A percentile compares a stretch with the other conserved stretches of the same genome.
Conservation (phyloP, 2,329 filamentous ascomycete genomes). For the Tolypocladium cylindrosporum region DNA sequence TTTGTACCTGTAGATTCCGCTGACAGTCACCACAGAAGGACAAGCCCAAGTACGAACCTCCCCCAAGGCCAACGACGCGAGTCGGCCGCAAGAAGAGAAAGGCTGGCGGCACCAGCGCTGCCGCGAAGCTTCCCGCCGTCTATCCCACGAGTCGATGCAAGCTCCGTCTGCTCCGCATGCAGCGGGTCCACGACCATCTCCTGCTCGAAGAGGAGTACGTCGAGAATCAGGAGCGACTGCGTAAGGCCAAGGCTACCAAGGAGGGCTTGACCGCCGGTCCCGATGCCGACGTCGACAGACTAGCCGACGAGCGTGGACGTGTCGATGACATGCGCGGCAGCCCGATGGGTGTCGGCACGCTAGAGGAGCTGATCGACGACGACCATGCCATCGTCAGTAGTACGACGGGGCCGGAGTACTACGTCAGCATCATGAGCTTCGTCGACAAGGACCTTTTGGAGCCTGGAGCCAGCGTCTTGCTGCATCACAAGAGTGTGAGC, state of each 20-base stretch:
- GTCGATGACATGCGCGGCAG: constrained; percentile 98
- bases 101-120: constrained; percentile 82
- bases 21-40: constrained; percentile 62
- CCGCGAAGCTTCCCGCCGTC: constrained; percentile 87
- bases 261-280: constrained; percentile 57
- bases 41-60: constrained; percentile 99
- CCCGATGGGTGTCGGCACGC: constrained; percentile 94
- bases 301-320: constrained; percentile 87
- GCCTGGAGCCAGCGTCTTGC: constrained; percentile 85
- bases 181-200: constrained; percentile 94
- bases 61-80: constrained; percentile 90
- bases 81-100: constrained; percentile 99
- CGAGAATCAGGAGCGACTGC: constrained; percentile 92
- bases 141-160: constrained; percentile 97
- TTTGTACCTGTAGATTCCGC: not conserved
- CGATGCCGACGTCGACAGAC: constrained; percentile 67
- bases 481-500: constrained; percentile 96
- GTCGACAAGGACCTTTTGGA: constrained; percentile 98
- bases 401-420: constrained; percentile 95
- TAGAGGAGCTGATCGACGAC: constrained; percentile 98
- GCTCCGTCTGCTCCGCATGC: constrained; percentile 92
- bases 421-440: constrained; percentile 99
- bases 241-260: constrained; percentile 80
- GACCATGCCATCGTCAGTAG: constrained; percentile 98
- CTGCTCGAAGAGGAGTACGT: constrained; percentile 97